Base-by-base conservation (phyloP, 192 early-diverging fungal genomes). In the Gonapodya prolifera region DNA sequence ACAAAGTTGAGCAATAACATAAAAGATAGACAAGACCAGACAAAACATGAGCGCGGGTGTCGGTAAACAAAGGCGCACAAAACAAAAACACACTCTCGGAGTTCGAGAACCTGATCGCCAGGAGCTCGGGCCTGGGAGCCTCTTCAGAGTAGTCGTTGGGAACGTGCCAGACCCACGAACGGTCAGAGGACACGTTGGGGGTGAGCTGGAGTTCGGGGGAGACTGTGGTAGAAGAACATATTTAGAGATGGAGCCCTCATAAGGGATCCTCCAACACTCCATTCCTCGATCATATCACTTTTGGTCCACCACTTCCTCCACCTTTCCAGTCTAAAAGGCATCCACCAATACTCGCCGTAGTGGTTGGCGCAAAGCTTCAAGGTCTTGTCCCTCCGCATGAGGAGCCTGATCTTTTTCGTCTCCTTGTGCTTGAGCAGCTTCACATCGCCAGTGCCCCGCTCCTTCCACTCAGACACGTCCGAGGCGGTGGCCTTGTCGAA, bases 351-450 rank as follows among this genome's bases (percentile, higher is more conserved):
- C 80, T 75, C 85, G 91, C 90, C 81, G 80, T 92, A 91, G 87
- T 99, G 97, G 90, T 99, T 99, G 83, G 96, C 96, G 83, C 97
- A 99, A 79, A 99, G 92, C 92, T 99, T 99, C 81, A 89, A 90
- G 30, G 96, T 99, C 87, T 98, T 97, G 81, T 99, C 97, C 70
- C 97, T 91, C 69, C 96, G 93, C 97, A 99, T 99, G 80, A 99
- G 86, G n/a, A 99, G 81, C 80, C 97, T 96, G 82, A 98, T 85
- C 86, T 95, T 96, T 76, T 87, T 87, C 79, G 88, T 86, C 73
- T 89, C 86, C 88, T 96, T 95, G 90, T 99, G 96, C 85, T 93
- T 89, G 80, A 99, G 84, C 70, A 99, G 88, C 85, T 95, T 96
- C 35, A 98, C 92, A 80, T 99, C 97, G 77, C 97, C 97, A 31